Percentiles rank a stretch among this genome's conserved stretches.
Conservation (phyloP, 148 eudicot species). For the Euryodendron excelsum region DNA sequence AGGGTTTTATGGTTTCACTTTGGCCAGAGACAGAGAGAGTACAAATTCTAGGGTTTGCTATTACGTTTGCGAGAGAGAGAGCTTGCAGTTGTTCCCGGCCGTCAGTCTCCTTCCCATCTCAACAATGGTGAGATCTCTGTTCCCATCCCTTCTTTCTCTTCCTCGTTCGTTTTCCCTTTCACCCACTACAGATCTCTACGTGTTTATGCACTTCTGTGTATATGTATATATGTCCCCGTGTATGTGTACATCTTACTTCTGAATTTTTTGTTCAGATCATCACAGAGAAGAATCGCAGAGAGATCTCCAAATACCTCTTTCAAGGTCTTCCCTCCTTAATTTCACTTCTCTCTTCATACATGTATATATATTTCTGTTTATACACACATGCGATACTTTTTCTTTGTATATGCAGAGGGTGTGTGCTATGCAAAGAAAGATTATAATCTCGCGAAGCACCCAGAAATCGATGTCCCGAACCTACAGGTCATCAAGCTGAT, state of each 20-base stretch:
- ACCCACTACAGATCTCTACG: neutral
- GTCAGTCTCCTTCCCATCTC: neutral
- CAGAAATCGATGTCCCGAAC: slow-evolving; percentile 34
- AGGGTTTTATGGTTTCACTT: too few species aligned
- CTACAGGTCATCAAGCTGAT: slow-evolving; percentile 34
- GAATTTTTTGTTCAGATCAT: slow-evolving; percentile 52
- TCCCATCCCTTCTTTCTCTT: neutral
- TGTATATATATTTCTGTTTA: neutral
- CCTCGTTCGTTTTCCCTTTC: neutral
- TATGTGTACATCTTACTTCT: neutral
- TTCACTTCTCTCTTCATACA: neutral
- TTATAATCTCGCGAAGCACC: slow-evolving; percentile 32
- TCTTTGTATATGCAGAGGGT: slow-evolving; percentile 22
- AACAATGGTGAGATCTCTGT: neutral
- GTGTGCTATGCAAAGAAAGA: slow-evolving; percentile 34
- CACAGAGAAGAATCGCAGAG: slow-evolving; percentile 85
- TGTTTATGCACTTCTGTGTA: too few species aligned
- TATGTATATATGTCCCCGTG: neutral
- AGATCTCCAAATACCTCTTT: slow-evolving; percentile 81
- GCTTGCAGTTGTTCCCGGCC: neutral
- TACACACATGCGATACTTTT: neutral
- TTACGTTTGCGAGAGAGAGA: too few species aligned
- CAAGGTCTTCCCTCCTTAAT: slow-evolving; percentile 48
- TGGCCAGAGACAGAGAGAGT: too few species aligned
- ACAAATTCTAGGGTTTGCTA: slow-evolving; percentile 1